A percentile compares a stretch with the other conserved stretches of the same genome.
These are phyloP conservation scores for Ambrosiella cleistominuta DNA, from an alignment of 2,329 filamentous ascomycete genomes.

Conservation along the genomic window DNA sequence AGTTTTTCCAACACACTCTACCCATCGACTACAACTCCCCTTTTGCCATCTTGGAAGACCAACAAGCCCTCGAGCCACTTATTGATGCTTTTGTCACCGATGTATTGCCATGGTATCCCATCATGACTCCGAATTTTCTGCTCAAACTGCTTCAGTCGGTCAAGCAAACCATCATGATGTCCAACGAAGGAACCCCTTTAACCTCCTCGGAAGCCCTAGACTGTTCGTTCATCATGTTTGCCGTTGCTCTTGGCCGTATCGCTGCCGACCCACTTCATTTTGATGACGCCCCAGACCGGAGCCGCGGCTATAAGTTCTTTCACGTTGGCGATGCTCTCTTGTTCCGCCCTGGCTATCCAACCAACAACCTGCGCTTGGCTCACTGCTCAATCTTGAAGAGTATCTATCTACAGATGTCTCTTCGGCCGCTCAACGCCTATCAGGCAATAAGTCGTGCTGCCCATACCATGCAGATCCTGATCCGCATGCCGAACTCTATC, in stretches of 20 bases:
- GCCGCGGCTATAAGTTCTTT: constrained; percentile 13
- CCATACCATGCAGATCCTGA: constrained; percentile 6
- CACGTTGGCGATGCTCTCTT: constrained; percentile 10
- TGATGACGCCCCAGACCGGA: constrained; percentile 2
- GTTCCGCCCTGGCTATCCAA: neutral
- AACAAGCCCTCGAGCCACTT: constrained; percentile 10
- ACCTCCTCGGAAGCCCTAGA: constrained; percentile 8
- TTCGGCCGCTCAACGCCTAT: constrained; percentile 14
- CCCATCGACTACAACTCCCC: neutral
- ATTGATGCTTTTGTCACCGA: constrained; percentile 14
- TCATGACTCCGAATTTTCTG: constrained; percentile 14
- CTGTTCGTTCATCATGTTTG: constrained; percentile 12
- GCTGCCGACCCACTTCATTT: constrained; percentile 3
- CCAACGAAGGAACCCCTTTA: neutral
- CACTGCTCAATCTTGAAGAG: constrained; percentile 14
- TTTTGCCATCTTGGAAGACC: constrained; percentile 10
- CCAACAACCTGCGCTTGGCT: neutral
- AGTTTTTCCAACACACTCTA: constrained; percentile 1
- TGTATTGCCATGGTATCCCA: constrained; percentile 15
- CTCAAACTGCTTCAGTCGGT: constrained; percentile 7
- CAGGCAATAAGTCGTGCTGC: constrained; percentile 14
- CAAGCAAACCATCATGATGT: neutral
- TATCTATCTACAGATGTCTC: constrained; percentile 14
- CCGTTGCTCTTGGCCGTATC: constrained; percentile 13
- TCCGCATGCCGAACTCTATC: constrained; percentile 5